Base-by-base conservation (phyloP, 2,329 filamentous ascomycete species). In the Colletotrichum magnum region DNA sequence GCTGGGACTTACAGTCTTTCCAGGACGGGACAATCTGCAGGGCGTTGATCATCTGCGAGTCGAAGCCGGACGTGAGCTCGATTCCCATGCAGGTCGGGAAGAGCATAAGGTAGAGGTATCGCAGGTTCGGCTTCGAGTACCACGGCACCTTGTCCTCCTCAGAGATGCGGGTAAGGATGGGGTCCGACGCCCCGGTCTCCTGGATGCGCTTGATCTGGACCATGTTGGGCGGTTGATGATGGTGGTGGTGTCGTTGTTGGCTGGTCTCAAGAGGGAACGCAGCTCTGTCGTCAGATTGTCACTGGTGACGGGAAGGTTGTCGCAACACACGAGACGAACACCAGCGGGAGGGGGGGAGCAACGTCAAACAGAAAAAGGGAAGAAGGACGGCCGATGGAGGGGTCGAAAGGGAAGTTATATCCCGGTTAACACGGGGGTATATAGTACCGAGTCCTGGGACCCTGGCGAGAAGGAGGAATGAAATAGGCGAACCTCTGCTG, bases 11-110 rank as follows among this genome's bases (percentile, higher is more conserved):
- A 83, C 81, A 83, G 0, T 59, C 26, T 13, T 75, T 74, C 79
- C 81, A 84, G 0, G 73, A 73, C 0, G 73, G 73, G 12, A 82
- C 78, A 41, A 82, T 80, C 72, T 84, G 82, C 3, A 84, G 74
- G 7, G 81, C 80, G 63, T 84, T 84, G 74, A 84, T 83, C 76
- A 84, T 78, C 75, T 83, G 81, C 53, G 81, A 83, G 73, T 84
- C 82, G 70, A 83, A 84, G 0, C 82, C 82, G 13, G 81, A 83
- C 0, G 82, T 84, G 75, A 83, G 73, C 78, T 90, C 89, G 66
- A 90, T 88, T 54, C 88, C 88, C 80, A 90, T 87, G 75, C 86
- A 89, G 51, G 86, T 87, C 24, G 87, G 87, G 67, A 90, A 87
- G 58, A 91, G 82, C 68, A 88, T 77, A 6, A 90, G 75, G 73